Percentiles rank a stretch among this genome's conserved stretches.
Conservation (phyloP, 495 filamentous ascomycete species). For the Neurospora intermedia region DNA sequence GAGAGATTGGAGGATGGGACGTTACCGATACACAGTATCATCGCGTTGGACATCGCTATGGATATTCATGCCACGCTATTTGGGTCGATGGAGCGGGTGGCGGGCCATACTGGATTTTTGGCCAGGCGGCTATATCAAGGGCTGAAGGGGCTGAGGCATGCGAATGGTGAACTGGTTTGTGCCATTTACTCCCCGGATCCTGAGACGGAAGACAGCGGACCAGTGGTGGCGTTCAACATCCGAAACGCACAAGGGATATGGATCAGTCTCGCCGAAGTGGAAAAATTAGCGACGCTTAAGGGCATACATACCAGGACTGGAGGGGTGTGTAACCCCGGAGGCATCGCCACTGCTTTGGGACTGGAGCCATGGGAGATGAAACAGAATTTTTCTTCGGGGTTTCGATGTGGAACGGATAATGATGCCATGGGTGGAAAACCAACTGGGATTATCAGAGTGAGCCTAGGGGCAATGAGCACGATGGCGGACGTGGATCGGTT, state of each 20-base stretch:
- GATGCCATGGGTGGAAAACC: constrained; percentile 76
- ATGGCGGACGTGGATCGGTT: constrained; percentile 62
- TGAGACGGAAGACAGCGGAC: constrained; percentile 39
- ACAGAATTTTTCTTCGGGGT: constrained; percentile 67
- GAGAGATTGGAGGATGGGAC: constrained; percentile 85
- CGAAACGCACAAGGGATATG: constrained; percentile 54
- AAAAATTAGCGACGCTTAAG: constrained; percentile 68
- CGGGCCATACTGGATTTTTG: constrained; percentile 66
- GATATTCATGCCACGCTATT: constrained; percentile 55
- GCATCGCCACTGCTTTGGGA: constrained; percentile 56
- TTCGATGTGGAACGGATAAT: constrained; percentile 67
- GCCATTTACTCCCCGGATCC: constrained; percentile 46
- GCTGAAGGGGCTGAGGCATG: constrained; percentile 50
- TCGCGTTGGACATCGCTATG: constrained; percentile 67
- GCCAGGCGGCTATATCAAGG: constrained; percentile 46
- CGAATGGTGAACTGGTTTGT: constrained; percentile 57
- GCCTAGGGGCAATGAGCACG: constrained; percentile 82
- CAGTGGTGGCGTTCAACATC: constrained; percentile 78
- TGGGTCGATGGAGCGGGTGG: constrained; percentile 54
- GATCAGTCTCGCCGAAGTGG: constrained; percentile 73
- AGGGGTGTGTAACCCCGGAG: constrained; percentile 84
- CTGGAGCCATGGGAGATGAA: constrained; percentile 70
- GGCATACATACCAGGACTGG: constrained; percentile 76
- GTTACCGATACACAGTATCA: constrained; percentile 75
- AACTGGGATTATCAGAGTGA: constrained; percentile 75